Evolutionary conservation across 192 early-diverging fungal genomes (phyloP).

Genomic region (Gigaspora rosea): DNA sequence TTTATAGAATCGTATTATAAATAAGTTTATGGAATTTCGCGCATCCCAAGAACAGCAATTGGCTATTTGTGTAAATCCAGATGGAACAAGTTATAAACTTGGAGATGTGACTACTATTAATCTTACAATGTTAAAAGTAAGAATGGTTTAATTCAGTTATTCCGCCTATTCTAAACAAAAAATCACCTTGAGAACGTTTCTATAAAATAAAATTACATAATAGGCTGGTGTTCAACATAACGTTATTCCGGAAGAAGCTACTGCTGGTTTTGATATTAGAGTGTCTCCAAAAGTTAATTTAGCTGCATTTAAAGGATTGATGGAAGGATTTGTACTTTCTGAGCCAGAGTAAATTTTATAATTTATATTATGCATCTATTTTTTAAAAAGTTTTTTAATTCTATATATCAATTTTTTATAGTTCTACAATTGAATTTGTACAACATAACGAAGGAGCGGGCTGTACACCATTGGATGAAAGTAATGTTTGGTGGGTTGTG

Average conservation of each 20-base stretch:
- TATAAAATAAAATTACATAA: background rate
- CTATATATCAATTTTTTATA: conserved; percentile 28
- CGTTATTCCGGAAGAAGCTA: conserved; percentile 74
- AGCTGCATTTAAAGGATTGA: conserved; percentile 53
- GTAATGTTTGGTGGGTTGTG: conserved; percentile 70
- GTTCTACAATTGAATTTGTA: conserved; percentile 64
- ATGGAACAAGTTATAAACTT: conserved; percentile 56
- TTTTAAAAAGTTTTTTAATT: background rate
- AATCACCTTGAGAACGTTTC: background rate
- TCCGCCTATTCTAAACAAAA: too few species aligned
- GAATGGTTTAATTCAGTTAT: background rate
- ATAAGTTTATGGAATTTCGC: conserved; percentile 71
- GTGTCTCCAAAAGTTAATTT: conserved; percentile 71
- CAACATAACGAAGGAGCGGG: conserved; percentile 62
- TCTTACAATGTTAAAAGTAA: conserved; percentile 69
- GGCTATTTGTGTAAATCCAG: conserved; percentile 49
- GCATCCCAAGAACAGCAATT: conserved; percentile 61
- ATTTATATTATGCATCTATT: background rate
- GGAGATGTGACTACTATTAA: conserved; percentile 85
- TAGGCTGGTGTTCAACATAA: conserved; percentile 75
- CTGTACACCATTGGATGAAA: conserved; percentile 53
- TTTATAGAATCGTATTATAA: conserved; percentile 49
- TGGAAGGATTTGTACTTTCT: conserved; percentile 46
- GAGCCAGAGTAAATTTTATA: conserved; percentile 45
- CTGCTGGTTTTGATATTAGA: conserved; percentile 74